phyloP scores from a whole-genome alignment of 2,329 filamentous ascomycete genomes.

The Hawksworthiomyces lignivorus region DNA sequence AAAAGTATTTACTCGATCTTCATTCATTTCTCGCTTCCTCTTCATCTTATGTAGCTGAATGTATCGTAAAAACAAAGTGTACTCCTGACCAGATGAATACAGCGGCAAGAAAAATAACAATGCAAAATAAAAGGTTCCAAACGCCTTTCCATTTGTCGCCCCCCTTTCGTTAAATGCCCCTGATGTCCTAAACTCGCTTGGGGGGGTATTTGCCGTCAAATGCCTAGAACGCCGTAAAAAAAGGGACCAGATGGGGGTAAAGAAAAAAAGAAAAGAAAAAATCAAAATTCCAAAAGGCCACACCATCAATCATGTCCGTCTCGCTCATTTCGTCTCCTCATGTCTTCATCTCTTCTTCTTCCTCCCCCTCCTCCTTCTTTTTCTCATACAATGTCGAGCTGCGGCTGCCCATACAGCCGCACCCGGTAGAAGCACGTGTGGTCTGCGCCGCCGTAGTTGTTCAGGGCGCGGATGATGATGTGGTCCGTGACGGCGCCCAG shows the following conservation, averaged over 20 bases:
- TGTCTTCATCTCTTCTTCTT: too few species aligned
- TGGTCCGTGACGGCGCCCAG: slow-evolving; percentile 42
- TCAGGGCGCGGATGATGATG: slow-evolving; percentile 46
- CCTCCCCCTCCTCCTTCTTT: too few species aligned
- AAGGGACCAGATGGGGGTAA: not conserved
- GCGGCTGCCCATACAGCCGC: slow-evolving; percentile 44
- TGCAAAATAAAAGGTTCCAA: not conserved
- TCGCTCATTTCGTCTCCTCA: too few species aligned
- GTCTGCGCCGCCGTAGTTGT: slow-evolving; percentile 49
- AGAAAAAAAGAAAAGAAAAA: not conserved
- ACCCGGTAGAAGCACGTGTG: slow-evolving; percentile 62
- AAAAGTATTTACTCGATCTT: too few species aligned
- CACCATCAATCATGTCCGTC: too few species aligned
- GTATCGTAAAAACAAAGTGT: too few species aligned
- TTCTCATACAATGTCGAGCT: slow-evolving; percentile 5
- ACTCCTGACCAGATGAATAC: too few species aligned
- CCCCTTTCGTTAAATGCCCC: too few species aligned
- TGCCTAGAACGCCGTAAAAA: not conserved
- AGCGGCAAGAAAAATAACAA: not conserved
- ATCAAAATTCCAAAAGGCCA: too few species aligned
- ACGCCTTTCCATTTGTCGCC: not conserved
- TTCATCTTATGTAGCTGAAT: too few species aligned
- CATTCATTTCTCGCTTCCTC: too few species aligned
- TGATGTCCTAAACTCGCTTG: too few species aligned
- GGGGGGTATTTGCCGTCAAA: not conserved